phyloP scores from a whole-genome alignment of 257 asterid species.

The Nicotiana obtusifolia region DNA sequence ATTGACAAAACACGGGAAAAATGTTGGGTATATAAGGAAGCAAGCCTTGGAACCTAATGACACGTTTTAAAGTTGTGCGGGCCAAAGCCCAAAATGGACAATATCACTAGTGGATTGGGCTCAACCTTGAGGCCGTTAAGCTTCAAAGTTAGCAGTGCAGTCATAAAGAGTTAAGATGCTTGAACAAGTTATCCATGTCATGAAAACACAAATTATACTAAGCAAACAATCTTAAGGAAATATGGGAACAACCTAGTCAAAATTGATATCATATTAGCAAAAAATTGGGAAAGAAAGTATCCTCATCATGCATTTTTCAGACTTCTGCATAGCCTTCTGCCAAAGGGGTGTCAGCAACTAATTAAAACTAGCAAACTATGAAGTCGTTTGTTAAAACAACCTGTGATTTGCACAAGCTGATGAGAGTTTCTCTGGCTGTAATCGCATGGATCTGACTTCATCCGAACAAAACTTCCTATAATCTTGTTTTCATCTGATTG shows the following conservation, averaged over 20 bases:
- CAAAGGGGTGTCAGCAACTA: background rate
- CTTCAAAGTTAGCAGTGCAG: too few species aligned
- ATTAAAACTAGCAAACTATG: background rate
- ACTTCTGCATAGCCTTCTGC: background rate
- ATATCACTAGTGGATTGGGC: too few species aligned
- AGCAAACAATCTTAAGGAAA: too few species aligned
- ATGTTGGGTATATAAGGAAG: too few species aligned
- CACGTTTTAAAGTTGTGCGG: too few species aligned
- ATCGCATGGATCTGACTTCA: conserved; percentile 46
- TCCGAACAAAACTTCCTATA: conserved; percentile 60
- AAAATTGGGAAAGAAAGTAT: background rate
- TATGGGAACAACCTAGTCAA: too few species aligned
- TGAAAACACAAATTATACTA: background rate
- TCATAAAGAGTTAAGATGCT: background rate
- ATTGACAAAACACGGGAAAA: too few species aligned
- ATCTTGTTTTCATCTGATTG: conserved; percentile 60
- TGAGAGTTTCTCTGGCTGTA: conserved; percentile 26
- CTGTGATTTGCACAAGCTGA: conserved; percentile 76
- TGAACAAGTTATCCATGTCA: conserved; percentile 1
- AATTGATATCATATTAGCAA: background rate
- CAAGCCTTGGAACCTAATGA: too few species aligned
- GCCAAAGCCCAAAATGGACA: too few species aligned
- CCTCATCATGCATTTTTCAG: too few species aligned
- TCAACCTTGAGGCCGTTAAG: too few species aligned
- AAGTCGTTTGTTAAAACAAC: conserved; percentile 24